These are phyloP conservation scores for Kluyveromyces lactis DNA, from an alignment of 805 yeast species.

Conservation along the genomic window DNA sequence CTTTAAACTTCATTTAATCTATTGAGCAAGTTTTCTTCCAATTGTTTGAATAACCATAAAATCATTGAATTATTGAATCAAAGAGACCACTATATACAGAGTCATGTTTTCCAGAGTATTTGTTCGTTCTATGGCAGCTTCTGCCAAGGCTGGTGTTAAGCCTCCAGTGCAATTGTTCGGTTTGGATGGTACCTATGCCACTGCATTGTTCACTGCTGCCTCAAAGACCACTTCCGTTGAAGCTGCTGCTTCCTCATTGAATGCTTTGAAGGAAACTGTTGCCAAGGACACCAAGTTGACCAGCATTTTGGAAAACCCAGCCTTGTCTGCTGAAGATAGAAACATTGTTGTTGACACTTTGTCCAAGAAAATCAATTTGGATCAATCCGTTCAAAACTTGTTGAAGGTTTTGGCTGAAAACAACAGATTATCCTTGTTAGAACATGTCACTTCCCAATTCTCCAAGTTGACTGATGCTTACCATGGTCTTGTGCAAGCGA, in stretches of 20 bases:
- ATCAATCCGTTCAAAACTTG: slow-evolving; percentile 69
- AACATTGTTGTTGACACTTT: slow-evolving; percentile 56
- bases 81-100: background rate
- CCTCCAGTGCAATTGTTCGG: slow-evolving; percentile 94
- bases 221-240: slow-evolving; percentile 72
- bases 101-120: slow-evolving; percentile 58
- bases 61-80: no score
- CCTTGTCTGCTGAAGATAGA: slow-evolving; percentile 72
- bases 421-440: slow-evolving; percentile 77
- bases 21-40: background rate
- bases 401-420: slow-evolving; percentile 83
- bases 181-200: slow-evolving; percentile 93
- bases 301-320: slow-evolving; percentile 68
- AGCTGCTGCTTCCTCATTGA: slow-evolving; percentile 58
- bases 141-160: slow-evolving; percentile 40
- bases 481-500: slow-evolving; percentile 88
- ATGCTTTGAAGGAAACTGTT: slow-evolving; percentile 43
- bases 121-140: slow-evolving; percentile 66
- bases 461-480: slow-evolving; percentile 75
- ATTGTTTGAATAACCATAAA: background rate
- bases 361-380: slow-evolving; percentile 41
- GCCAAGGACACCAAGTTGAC: slow-evolving; percentile 55
- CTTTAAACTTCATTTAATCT: no score
- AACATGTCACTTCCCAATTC: slow-evolving; percentile 61
- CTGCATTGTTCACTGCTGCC: slow-evolving; percentile 89